Base-by-base conservation (phyloP, 805 yeast genomes). In the Tetrapisispora phaffii region DNA sequence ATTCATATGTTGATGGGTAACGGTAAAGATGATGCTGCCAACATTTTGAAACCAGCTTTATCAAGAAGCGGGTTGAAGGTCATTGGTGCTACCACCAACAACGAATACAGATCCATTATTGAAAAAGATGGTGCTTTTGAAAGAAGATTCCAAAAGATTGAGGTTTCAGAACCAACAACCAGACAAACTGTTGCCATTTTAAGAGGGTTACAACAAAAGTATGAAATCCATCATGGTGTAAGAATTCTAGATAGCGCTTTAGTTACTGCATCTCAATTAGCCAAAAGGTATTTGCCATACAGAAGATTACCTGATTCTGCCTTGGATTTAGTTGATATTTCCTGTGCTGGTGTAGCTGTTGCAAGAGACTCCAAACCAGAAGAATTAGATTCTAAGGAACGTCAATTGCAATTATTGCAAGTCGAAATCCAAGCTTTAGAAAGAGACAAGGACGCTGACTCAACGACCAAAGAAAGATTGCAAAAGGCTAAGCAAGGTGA, bases 1-100 rank as follows among this genome's bases (percentile, higher is more conserved):
- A 93, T 93, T 63, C 98, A 93, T 69, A 93, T 93, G 97, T 77
- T 93, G 54, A 93, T 93, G 98, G 98, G 98, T 57, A 96, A 93
- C 63, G 98, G 98, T 63, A 93, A 89, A 69, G 80, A 85, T 50
- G 98, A 93, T 65, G 96, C 95, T 36, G 98, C 98, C 34, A 93
- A 93, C 67, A 76, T 93, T 58, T 77, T 93, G 65, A 93, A 93
- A 70, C 98, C 98, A 33, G 94, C 94, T 75, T 77, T 93, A 52
- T 97, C 98, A 2, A 81, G 98, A 69, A 97, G 98, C 56, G 76
- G 84, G 43, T 78, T 93, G 60, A 97, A 93, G 67, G 95, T 97
- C 67, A 89, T 89, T 61, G 98, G 98, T 71, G 98, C 98, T 23
- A 93, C 98, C 23, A 93, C 98, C 1, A 82, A 87, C 56, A 83